Evolutionary conservation across 768 basidiomycete species (phyloP).

Genomic region (Suillus lakei): DNA sequence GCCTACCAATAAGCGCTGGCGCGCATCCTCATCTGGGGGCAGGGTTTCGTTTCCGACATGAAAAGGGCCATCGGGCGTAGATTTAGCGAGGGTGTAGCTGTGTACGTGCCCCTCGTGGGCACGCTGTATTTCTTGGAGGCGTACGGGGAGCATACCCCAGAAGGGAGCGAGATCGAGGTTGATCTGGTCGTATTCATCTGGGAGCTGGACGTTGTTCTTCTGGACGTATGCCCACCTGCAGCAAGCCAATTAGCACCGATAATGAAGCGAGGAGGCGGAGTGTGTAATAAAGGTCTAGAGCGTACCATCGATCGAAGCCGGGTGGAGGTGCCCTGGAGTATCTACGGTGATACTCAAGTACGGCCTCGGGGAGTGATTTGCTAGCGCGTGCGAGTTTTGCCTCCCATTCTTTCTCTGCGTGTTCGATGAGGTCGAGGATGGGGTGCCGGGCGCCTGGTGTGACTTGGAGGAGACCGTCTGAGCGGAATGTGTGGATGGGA

Average conservation of each 20-base stretch:
- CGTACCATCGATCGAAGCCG: constrained; percentile 54
- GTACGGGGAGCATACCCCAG: constrained; percentile 44
- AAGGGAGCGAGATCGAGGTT: constrained; percentile 46
- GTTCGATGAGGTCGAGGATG: constrained; percentile 46
- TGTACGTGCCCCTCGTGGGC: constrained; percentile 37
- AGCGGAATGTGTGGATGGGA: constrained; percentile 23
- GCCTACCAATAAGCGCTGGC: constrained; percentile 19
- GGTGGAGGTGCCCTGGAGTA: constrained; percentile 44
- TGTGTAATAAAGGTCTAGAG: too few species aligned
- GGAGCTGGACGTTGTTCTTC: constrained; percentile 49
- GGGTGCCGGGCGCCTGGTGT: constrained; percentile 47
- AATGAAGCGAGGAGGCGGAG: too few species aligned
- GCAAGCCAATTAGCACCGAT: too few species aligned
- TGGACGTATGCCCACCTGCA: constrained; percentile 55
- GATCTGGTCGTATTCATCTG: constrained; percentile 62
- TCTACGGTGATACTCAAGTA: constrained; percentile 42
- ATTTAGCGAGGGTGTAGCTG: constrained; percentile 42
- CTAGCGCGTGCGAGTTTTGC: constrained; percentile 42
- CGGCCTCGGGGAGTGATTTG: constrained; percentile 42
- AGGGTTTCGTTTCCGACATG: constrained; percentile 25
- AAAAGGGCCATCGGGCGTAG: constrained; percentile 2
- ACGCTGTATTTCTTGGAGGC: constrained; percentile 32
- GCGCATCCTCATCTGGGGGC: background rate
- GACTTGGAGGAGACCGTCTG: constrained; percentile 42
- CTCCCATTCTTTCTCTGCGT: constrained; percentile 45